These are phyloP conservation scores for Citrullus colocynthis DNA, from an alignment of 306 rosid species.

Conservation along the genomic window DNA sequence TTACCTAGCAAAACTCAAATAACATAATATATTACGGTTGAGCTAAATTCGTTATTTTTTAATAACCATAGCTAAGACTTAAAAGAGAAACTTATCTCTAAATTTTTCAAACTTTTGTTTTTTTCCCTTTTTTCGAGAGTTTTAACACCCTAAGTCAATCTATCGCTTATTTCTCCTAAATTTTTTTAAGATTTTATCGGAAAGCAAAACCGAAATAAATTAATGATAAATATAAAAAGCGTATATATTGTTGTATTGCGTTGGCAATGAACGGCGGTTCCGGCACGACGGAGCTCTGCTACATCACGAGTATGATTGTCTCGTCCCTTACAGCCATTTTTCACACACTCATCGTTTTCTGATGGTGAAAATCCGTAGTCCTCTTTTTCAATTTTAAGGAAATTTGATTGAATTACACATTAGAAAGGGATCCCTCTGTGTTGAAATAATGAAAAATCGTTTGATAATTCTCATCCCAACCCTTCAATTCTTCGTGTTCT, in stretches of 20 bases:
- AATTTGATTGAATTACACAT: background rate
- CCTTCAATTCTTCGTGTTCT: slow-evolving; percentile 4
- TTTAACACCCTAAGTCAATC: too few species aligned
- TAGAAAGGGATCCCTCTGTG: background rate
- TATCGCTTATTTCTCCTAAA: background rate
- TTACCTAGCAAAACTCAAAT: too few species aligned
- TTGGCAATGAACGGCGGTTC: background rate
- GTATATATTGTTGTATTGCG: background rate
- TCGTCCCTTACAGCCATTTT: background rate
- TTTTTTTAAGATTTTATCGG: background rate
- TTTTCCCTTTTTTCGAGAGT: too few species aligned
- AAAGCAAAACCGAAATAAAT: background rate
- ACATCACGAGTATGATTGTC: background rate
- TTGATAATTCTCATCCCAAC: background rate
- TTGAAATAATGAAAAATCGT: background rate
- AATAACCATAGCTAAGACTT: too few species aligned
- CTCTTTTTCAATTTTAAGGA: background rate
- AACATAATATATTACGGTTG: too few species aligned
- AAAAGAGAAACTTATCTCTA: too few species aligned
- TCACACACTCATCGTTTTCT: background rate
- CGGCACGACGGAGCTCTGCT: background rate
- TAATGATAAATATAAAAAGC: background rate
- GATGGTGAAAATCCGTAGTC: background rate
- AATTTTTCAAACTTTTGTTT: too few species aligned
- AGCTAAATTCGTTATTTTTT: too few species aligned